These are phyloP conservation scores for Gnomoniopsis sp. DNA, from an alignment of 2,329 filamentous ascomycete species.

Conservation along the genomic window DNA sequence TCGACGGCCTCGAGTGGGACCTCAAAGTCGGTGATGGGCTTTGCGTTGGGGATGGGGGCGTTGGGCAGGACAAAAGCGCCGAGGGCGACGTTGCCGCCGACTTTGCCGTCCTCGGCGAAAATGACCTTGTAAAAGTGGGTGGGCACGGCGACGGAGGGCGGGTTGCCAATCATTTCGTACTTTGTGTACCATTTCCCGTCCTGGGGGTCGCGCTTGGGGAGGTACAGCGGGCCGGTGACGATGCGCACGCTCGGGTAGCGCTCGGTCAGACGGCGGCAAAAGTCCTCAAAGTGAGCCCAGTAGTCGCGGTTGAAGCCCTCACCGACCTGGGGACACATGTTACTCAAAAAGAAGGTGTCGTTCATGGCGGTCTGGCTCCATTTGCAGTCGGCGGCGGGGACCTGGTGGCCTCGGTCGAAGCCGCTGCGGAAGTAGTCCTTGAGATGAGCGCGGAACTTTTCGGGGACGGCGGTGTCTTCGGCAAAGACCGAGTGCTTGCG, in stretches of 20 bases:
- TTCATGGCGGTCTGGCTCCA: slow-evolving; percentile 96
- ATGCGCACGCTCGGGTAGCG: slow-evolving; percentile 85
- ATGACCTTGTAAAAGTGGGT: slow-evolving; percentile 99
- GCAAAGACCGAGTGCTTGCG: slow-evolving; percentile 78
- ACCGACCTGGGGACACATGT: slow-evolving; percentile 98
- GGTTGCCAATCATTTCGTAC: slow-evolving; percentile 93
- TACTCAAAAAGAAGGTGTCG: slow-evolving; percentile 86
- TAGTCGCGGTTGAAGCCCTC: slow-evolving; percentile 99
- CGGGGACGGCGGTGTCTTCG: slow-evolving; percentile 77
- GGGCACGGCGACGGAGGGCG: slow-evolving; percentile 90
- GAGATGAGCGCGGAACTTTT: slow-evolving; percentile 83
- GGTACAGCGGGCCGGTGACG: slow-evolving; percentile 89
- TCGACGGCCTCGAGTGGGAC: slow-evolving; percentile 92
- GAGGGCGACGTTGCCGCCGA: slow-evolving; percentile 73
- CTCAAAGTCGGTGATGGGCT: slow-evolving; percentile 87
- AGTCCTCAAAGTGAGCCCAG: slow-evolving; percentile 98
- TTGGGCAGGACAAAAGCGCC: slow-evolving; percentile 96
- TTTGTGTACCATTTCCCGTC: slow-evolving; percentile 95
- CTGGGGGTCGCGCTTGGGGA: slow-evolving; percentile 73
- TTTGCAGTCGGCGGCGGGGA: slow-evolving; percentile 92
- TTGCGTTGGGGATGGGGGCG: slow-evolving; percentile 80
- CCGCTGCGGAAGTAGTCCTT: slow-evolving; percentile 94
- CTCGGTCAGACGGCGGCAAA: slow-evolving; percentile 78
- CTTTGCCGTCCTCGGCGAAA: slow-evolving; percentile 79
- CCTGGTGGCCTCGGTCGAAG: slow-evolving; percentile 95